These are phyloP conservation scores for Lactuca saligna DNA, from an alignment of 129 eudicot genomes.

Conservation along the genomic window DNA sequence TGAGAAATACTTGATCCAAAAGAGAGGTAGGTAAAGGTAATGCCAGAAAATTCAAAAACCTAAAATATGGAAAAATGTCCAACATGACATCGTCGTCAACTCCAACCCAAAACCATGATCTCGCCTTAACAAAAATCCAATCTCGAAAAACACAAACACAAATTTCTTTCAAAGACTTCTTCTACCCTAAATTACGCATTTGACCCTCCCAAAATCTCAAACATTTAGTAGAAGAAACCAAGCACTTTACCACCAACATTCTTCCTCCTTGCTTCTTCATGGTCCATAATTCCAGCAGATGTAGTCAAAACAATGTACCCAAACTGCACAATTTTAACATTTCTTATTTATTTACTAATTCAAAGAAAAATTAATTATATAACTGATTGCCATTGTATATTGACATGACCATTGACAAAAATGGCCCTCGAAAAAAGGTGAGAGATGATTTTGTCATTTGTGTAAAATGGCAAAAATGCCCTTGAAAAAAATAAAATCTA, in stretches of 20 bases:
- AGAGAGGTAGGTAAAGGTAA: not conserved
- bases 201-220: slow-evolving; percentile 7
- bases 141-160: slow-evolving; percentile 16
- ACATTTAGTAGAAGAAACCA: slow-evolving; percentile 56
- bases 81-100: slow-evolving; percentile 3
- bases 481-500: not conserved
- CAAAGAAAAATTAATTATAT: too few species aligned
- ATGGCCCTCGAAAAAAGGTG: too few species aligned
- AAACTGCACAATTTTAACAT: slow-evolving; percentile 43
- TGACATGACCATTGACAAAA: too few species aligned
- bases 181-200: slow-evolving; percentile 33
- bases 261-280: slow-evolving; percentile 72
- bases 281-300: slow-evolving; percentile 73
- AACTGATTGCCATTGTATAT: too few species aligned
- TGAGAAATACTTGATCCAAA: slow-evolving; percentile 9
- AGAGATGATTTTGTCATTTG: not conserved
- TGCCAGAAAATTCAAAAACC: slow-evolving; percentile 9
- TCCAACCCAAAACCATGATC: slow-evolving; percentile 31
- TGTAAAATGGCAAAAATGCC: not conserved
- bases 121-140: slow-evolving; percentile 27
- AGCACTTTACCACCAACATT: slow-evolving; percentile 74
- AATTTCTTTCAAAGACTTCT: slow-evolving; percentile 13
- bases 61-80: slow-evolving; percentile 23
- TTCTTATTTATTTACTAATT: too few species aligned
- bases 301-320: slow-evolving; percentile 72